A percentile compares a stretch with the other conserved stretches of the same genome.
Conservation (phyloP, 345 rosid genomes). For the Linum usitatissimum region DNA sequence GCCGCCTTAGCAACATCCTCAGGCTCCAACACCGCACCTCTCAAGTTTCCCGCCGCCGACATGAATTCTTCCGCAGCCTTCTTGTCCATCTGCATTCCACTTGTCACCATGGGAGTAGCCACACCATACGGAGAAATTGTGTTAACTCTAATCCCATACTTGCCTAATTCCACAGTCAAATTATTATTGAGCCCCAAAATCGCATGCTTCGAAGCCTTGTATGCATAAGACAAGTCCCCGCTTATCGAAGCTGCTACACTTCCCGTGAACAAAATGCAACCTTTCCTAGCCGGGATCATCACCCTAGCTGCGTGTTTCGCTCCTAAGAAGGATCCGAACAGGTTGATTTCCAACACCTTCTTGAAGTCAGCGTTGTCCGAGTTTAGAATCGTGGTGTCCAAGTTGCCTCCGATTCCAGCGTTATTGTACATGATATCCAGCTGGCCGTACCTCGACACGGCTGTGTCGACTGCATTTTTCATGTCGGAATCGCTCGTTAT, state of each 20-base stretch:
- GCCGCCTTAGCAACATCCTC: constrained; percentile 4
- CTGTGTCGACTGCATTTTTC: background rate
- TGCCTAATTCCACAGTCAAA: background rate
- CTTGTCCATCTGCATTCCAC: background rate
- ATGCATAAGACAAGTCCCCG: background rate
- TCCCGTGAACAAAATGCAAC: constrained; percentile 5
- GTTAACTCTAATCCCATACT: constrained; percentile 2
- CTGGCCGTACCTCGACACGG: background rate
- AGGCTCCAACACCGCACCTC: background rate
- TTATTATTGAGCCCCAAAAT: background rate
- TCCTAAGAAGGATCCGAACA: background rate
- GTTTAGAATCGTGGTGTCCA: background rate
- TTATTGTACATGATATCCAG: background rate
- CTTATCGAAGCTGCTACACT: background rate
- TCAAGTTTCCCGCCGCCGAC: background rate
- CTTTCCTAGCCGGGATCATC: background rate
- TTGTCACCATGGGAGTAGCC: background rate
- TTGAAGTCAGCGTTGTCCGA: background rate
- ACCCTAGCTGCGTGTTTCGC: background rate
- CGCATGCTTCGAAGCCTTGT: background rate
- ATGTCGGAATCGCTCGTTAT: background rate
- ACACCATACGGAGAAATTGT: background rate
- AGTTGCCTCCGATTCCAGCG: background rate
- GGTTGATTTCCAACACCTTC: background rate
- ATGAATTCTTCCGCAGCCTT: background rate